Conservation (phyloP, 371 early-diverging fungal species). For the Batrachochytrium dendrobatidis region DNA sequence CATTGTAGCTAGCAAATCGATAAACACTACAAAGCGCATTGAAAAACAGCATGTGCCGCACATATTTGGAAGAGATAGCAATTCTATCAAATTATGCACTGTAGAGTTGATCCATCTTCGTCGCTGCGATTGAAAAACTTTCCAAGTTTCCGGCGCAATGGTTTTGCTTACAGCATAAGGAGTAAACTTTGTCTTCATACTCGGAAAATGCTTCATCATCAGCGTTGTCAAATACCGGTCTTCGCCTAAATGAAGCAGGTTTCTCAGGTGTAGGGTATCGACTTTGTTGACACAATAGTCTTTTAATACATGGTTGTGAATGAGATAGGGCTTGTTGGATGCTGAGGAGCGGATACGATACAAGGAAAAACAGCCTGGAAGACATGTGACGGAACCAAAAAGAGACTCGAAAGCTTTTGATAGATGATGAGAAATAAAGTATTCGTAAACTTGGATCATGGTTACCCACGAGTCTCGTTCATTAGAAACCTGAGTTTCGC, state of each 20-base stretch:
- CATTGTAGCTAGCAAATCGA: conserved; percentile 66
- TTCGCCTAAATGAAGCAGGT: conserved; percentile 43
- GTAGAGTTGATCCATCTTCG: conserved; percentile 97
- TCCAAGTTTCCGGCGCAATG: conserved; percentile 91
- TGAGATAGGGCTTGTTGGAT: conserved; percentile 68
- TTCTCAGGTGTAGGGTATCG: conserved; percentile 89
- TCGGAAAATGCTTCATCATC: conserved; percentile 95
- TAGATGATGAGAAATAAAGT: conserved; percentile 90
- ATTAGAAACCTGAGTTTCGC: conserved; percentile 81
- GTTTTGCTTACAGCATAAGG: conserved; percentile 92
- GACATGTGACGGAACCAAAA: conserved; percentile 75
- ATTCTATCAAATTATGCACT: conserved; percentile 87
- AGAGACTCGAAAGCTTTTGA: conserved; percentile 96
- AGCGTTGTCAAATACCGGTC: conserved; percentile 75
- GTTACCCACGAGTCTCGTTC: conserved; percentile 80
- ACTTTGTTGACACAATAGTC: conserved; percentile 89
- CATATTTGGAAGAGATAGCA: conserved; percentile 71
- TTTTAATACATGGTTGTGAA: conserved; percentile 72
- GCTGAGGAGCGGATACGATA: conserved; percentile 50
- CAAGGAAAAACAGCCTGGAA: conserved; percentile 64
- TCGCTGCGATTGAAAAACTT: conserved; percentile 78
- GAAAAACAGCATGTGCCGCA: conserved; percentile 93
- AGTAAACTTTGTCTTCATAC: conserved; percentile 91
- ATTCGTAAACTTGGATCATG: conserved; percentile 96
- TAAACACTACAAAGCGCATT: conserved; percentile 83